Percentiles rank a stretch among this genome's conserved stretches.
phyloP scores from a whole-genome alignment of 108 stramenopile genomes.

The Cyclotella cryptica region DNA sequence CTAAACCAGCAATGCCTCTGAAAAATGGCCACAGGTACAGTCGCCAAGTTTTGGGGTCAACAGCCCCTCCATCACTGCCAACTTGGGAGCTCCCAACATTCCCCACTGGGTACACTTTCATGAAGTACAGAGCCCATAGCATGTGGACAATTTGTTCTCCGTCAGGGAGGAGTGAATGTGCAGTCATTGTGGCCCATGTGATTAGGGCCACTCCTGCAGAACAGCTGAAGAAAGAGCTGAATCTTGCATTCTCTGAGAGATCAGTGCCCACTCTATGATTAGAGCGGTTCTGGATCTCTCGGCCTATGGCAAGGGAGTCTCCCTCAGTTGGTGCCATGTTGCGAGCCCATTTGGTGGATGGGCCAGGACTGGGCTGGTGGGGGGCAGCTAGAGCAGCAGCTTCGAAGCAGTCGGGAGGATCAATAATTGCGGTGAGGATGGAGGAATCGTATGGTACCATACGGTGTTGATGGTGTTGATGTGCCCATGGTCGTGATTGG shows the following conservation, averaged over 20 bases:
- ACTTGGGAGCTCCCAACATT: background rate
- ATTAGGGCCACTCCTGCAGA: background rate
- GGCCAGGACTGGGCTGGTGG: slow-evolving; percentile 3
- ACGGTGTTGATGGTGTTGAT: no score
- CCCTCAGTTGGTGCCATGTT: background rate
- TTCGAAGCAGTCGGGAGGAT: background rate
- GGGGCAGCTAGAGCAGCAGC: background rate
- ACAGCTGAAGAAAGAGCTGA: slow-evolving; percentile 9
- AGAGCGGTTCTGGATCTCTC: slow-evolving; percentile 17
- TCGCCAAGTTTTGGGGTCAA: background rate
- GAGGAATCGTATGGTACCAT: background rate
- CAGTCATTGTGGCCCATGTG: background rate
- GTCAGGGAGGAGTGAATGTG: slow-evolving; percentile 2
- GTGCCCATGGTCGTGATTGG: background rate
- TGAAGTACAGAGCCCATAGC: slow-evolving; percentile 14
- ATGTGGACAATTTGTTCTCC: background rate
- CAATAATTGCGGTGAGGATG: background rate
- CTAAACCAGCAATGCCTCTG: background rate
- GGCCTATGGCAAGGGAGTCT: background rate
- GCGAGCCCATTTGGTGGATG: background rate
- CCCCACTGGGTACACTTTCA: slow-evolving; percentile 14
- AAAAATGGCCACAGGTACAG: background rate
- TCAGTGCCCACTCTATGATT: background rate
- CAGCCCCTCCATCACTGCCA: slow-evolving; percentile 2
- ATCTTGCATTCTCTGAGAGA: background rate